Percentiles rank a stretch among this genome's conserved stretches.
These are phyloP conservation scores for Xanthoconium separans DNA, from an alignment of 1,284 basidiomycete species.

Conservation along the genomic window DNA sequence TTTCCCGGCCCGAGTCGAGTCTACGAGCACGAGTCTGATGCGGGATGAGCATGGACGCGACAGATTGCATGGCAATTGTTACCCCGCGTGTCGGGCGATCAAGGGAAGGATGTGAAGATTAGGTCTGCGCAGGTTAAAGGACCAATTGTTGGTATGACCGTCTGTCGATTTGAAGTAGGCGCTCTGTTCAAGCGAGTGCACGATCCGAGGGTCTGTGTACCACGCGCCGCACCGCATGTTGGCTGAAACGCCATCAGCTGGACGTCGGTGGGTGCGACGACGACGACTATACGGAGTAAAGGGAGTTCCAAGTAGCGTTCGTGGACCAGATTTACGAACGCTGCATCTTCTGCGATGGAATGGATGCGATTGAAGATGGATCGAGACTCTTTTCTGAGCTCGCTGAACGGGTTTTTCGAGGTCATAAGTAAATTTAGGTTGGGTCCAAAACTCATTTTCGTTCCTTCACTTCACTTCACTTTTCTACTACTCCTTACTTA, in stretches of 20 bases:
- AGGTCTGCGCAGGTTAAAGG: constrained; percentile 82
- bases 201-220: constrained; percentile 79
- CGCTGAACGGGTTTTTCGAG: constrained; percentile 1
- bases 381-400: constrained; percentile 61
- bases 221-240: constrained; percentile 94
- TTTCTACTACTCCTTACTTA: constrained; percentile 2
- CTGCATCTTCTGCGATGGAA: constrained; percentile 77
- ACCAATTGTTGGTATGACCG: constrained; percentile 87
- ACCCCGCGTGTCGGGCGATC: constrained; percentile 62
- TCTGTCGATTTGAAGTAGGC: constrained; percentile 99
- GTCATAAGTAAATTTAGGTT: no score
- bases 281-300: constrained; percentile 56
- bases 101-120: constrained; percentile 80
- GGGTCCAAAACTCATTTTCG: no score
- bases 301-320: constrained; percentile 58
- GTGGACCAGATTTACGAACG: constrained; percentile 65
- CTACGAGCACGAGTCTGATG: constrained; percentile 79
- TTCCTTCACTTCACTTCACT: background rate
- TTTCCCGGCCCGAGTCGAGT: constrained; percentile 93
- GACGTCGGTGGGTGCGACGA: background rate
- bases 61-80: constrained; percentile 18
- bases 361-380: constrained; percentile 86
- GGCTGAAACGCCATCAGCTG: constrained; percentile 44
- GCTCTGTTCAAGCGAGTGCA: constrained; percentile 37
- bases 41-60: background rate